Evolutionary conservation across 257 asterid genomes (phyloP).

Genomic region (Primulina eburnea): DNA sequence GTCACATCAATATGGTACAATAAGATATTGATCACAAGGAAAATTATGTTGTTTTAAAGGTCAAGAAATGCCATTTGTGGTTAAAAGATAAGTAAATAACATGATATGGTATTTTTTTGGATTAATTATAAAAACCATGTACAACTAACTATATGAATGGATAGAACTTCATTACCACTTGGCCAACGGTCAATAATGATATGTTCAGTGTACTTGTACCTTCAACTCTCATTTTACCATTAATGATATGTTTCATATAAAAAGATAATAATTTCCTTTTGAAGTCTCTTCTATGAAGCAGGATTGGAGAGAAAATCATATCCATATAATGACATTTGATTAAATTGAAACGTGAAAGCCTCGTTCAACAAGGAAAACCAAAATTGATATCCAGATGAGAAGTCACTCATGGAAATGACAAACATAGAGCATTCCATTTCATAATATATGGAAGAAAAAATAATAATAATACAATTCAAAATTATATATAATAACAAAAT

Average conservation of each 20-base stretch:
- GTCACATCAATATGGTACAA: constrained; percentile 8
- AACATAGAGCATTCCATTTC: background rate
- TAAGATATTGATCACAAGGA: constrained; percentile 1
- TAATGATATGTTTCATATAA: too few species aligned
- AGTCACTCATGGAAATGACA: background rate
- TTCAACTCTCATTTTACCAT: too few species aligned
- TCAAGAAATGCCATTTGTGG: constrained; percentile 4
- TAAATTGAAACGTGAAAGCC: background rate
- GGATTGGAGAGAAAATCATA: constrained; percentile 1
- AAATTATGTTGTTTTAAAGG: constrained; percentile 7
- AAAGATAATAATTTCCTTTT: background rate
- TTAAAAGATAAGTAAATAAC: constrained; percentile 6
- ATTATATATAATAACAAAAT: too few species aligned
- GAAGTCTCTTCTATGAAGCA: background rate
- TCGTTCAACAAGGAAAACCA: background rate
- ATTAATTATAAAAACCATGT: constrained; percentile 5
- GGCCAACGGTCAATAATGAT: constrained; percentile 2
- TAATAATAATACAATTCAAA: too few species aligned
- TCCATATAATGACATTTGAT: background rate
- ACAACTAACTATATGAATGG: constrained; percentile 10
- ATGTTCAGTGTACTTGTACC: too few species aligned
- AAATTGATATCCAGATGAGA: constrained; percentile 2
- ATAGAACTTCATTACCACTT: constrained; percentile 17
- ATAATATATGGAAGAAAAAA: background rate
- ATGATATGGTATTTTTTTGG: background rate